Evolutionary conservation across 2,329 filamentous ascomycete genomes (phyloP).

Genomic region (Neopestalotiopsis rosae): DNA sequence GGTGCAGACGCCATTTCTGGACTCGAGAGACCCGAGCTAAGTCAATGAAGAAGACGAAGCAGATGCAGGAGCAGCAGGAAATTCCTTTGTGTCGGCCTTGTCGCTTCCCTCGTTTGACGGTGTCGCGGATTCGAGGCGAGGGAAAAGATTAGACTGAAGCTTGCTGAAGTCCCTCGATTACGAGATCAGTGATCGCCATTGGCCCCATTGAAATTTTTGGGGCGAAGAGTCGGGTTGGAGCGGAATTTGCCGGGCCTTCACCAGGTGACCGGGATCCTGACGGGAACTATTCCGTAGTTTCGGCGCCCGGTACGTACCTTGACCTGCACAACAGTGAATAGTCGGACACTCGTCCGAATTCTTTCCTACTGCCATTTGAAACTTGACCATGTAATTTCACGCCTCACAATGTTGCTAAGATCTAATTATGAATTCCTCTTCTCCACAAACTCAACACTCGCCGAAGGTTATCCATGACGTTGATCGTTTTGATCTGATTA

Average conservation of each 20-base stretch:
- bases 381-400: too few relatives aligned
- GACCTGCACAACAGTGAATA: too few relatives aligned
- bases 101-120: neutral
- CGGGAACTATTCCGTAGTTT: neutral
- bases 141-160: conserved; percentile 14
- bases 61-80: neutral
- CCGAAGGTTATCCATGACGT: too few relatives aligned
- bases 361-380: too few relatives aligned
- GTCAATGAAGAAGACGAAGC: neutral
- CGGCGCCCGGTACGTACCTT: too few relatives aligned
- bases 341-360: too few relatives aligned
- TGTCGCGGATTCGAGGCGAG: conserved; percentile 20
- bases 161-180: conserved; percentile 3
- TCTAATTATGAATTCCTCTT: too few relatives aligned
- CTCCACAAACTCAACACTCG: too few relatives aligned
- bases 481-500: too few relatives aligned
- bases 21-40: neutral
- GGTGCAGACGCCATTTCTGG: conserved; percentile 33
- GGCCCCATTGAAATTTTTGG: conserved; percentile 14
- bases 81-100: neutral
- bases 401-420: too few relatives aligned
- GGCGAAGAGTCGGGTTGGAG: neutral
- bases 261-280: neutral
- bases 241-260: conserved; percentile 13
- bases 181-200: conserved; percentile 16